These are phyloP conservation scores for Coemansia javaensis DNA, from an alignment of 192 early-diverging fungal species.

Conservation along the genomic window DNA sequence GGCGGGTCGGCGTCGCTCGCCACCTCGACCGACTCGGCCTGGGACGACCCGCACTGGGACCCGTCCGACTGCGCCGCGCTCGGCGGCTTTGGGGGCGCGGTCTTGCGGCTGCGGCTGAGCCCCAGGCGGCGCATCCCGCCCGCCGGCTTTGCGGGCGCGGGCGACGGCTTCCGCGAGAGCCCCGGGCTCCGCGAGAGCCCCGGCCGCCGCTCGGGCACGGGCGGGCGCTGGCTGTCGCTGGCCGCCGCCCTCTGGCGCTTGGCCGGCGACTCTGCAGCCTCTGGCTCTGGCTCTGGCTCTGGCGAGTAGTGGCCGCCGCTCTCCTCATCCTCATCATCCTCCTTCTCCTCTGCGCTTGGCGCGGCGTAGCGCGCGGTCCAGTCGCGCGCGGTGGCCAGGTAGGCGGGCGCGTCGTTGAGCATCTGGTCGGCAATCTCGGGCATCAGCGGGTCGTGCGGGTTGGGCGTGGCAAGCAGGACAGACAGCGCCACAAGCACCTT, in stretches of 20 bases:
- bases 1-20: conserved; percentile 19
- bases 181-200: conserved; percentile 10
- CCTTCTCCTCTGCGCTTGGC: conserved; percentile 10
- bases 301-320: no score
- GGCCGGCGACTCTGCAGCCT: not conserved
- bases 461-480: conserved; percentile 59
- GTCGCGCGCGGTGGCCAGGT: conserved; percentile 13
- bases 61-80: not conserved
- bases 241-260: not conserved
- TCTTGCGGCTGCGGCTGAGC: conserved; percentile 31
- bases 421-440: conserved; percentile 54
- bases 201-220: conserved; percentile 2
- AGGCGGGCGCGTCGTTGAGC: conserved; percentile 17
- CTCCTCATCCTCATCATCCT: conserved; percentile 7
- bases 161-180: conserved; percentile 14
- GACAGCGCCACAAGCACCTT: conserved; percentile 58
- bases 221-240: not conserved
- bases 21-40: conserved; percentile 32
- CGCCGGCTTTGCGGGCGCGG: conserved; percentile 2
- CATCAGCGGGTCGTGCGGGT: conserved; percentile 71
- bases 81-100: not conserved
- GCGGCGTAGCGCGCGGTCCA: conserved; percentile 34
- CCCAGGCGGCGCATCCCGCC: conserved; percentile 29
- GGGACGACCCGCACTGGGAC: conserved; percentile 13
- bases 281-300: no score